Evolutionary conservation across 2,329 filamentous ascomycete species (phyloP).

Genomic region (Xylaria sp.): DNA sequence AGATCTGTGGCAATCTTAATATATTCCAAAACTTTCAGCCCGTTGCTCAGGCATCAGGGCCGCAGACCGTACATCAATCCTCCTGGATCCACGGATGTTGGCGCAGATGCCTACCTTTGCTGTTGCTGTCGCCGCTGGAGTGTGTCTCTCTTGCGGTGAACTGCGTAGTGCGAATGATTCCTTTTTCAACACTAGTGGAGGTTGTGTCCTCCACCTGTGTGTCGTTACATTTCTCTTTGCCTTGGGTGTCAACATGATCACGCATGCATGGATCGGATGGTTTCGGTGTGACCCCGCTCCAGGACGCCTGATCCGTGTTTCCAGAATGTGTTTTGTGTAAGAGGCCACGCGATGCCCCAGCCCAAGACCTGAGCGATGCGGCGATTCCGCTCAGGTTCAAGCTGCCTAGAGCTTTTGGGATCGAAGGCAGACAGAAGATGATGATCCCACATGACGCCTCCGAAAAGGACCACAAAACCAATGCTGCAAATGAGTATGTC

Average conservation of each 20-base stretch:
- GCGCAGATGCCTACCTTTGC: background rate
- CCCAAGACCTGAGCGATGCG: background rate
- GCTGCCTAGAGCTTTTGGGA: background rate
- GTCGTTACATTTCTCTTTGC: background rate
- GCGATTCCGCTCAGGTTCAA: background rate
- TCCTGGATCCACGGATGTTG: constrained; percentile 1
- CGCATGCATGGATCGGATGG: background rate
- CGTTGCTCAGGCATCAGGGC: background rate
- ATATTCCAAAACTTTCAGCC: too few relatives aligned
- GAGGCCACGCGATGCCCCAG: background rate
- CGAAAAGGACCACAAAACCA: constrained; percentile 4
- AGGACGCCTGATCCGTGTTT: background rate
- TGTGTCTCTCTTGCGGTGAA: background rate
- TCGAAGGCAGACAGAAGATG: constrained; percentile 3
- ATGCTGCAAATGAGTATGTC: background rate
- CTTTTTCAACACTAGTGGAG: background rate
- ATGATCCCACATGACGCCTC: background rate
- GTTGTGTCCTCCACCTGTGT: background rate
- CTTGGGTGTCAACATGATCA: background rate
- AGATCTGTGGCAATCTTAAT: too few relatives aligned
- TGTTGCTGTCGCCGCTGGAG: background rate
- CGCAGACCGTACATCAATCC: background rate
- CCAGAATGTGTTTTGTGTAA: background rate
- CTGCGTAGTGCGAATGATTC: constrained; percentile 1
- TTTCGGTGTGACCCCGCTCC: background rate